Conservation (phyloP, 202 grass and related monocot species). For the Panicum virgatum region DNA sequence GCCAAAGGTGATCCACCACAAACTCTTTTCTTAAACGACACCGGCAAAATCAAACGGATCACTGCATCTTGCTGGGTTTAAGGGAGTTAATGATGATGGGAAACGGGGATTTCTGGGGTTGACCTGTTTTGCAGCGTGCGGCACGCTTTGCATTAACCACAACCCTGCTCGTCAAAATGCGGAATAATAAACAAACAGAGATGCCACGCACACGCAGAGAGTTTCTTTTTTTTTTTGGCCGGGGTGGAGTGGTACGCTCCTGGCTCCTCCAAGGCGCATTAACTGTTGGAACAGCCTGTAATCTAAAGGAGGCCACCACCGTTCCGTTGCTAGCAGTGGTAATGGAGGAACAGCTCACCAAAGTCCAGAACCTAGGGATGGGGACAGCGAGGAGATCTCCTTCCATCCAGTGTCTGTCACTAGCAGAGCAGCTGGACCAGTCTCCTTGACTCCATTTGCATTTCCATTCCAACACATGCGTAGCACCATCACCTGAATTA, state of each 20-base stretch:
- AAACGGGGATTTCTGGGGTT: neutral
- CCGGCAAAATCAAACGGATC: neutral
- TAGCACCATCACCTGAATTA: neutral
- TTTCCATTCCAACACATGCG: neutral
- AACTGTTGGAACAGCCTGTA: conserved; percentile 36
- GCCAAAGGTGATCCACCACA: neutral
- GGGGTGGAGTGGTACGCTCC: neutral
- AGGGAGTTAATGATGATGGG: neutral
- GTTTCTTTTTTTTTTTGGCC: neutral
- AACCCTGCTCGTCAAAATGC: no score
- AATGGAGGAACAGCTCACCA: conserved; percentile 17
- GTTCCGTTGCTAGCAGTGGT: conserved; percentile 4
- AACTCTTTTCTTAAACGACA: neutral
- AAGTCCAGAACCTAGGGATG: neutral
- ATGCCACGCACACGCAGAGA: neutral
- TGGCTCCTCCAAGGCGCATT: neutral
- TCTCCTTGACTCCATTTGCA: neutral
- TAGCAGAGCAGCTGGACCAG: neutral
- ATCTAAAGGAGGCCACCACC: neutral
- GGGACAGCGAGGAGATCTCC: neutral
- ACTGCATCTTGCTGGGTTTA: neutral
- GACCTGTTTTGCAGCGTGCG: neutral
- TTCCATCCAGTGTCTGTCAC: neutral
- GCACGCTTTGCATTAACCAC: neutral
- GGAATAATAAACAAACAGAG: neutral